Conservation (phyloP, 1,284 basidiomycete genomes). For the Moesziomyces antarcticus region DNA sequence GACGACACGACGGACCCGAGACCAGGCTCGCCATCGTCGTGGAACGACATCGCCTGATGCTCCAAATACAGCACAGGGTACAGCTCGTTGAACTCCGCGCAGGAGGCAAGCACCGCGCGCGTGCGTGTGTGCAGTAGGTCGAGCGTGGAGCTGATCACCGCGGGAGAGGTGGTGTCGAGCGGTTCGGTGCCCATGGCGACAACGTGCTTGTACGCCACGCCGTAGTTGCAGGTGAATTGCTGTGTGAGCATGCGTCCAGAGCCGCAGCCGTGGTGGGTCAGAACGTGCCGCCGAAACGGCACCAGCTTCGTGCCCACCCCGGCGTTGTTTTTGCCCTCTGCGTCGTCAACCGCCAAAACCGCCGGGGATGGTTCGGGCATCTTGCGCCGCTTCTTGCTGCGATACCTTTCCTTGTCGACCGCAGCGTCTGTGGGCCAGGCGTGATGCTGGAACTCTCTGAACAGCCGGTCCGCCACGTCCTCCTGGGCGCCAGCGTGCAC, state of each 20-base stretch:
- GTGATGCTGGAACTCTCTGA: slow-evolving; percentile 19
- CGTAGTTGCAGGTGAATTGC: slow-evolving; percentile 57
- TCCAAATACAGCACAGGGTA: slow-evolving; percentile 52
- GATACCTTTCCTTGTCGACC: not conserved
- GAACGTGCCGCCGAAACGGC: slow-evolving; percentile 41
- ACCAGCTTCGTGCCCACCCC: not conserved
- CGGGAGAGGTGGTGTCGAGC: slow-evolving; percentile 12
- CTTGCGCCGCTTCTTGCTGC: not conserved
- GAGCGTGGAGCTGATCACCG: slow-evolving; percentile 18
- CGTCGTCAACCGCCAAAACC: not conserved
- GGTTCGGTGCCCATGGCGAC: slow-evolving; percentile 42
- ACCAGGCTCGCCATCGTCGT: slow-evolving; percentile 58
- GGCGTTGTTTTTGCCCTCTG: too few relatives aligned
- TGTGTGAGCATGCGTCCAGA: slow-evolving; percentile 41
- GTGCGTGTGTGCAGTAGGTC: slow-evolving; percentile 20
- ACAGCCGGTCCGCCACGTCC: slow-evolving; percentile 25
- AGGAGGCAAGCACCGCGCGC: not conserved
- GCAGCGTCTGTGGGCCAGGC: slow-evolving; percentile 13
- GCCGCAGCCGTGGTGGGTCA: slow-evolving; percentile 20
- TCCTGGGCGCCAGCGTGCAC: slow-evolving; percentile 10
- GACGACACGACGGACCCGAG: slow-evolving; percentile 48
- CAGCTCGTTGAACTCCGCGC: slow-evolving; percentile 50
- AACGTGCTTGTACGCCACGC: slow-evolving; percentile 48
- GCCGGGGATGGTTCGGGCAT: not conserved
- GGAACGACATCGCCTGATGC: slow-evolving; percentile 49